A percentile compares a stretch with the other conserved stretches of the same genome.
Conservation (phyloP, 306 rosid species). For the Quercus variabilis region DNA sequence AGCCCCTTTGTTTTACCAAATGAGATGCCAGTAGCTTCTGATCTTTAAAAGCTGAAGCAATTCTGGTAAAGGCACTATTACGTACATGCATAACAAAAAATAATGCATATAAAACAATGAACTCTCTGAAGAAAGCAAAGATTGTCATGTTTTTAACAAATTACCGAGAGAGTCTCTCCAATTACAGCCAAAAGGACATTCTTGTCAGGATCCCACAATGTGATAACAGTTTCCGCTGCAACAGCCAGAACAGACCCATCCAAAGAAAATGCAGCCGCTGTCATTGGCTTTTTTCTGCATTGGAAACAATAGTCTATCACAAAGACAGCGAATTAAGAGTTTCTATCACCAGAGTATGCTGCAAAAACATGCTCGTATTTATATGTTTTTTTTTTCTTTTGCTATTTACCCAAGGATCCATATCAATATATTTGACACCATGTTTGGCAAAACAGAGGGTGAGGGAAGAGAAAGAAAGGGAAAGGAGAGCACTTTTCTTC, state of each 20-base stretch:
- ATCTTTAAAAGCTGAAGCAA: neutral
- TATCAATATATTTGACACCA: too few relatives aligned
- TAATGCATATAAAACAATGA: neutral
- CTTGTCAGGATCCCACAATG: constrained; percentile 89
- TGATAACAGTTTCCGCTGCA: constrained; percentile 84
- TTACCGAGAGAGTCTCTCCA: constrained; percentile 68
- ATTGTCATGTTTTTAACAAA: constrained; percentile 8
- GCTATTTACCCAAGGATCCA: neutral
- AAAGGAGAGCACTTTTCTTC: too few relatives aligned
- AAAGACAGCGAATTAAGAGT: constrained; percentile 12
- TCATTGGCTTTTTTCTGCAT: constrained; percentile 81
- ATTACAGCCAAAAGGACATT: constrained; percentile 79
- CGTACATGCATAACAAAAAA: neutral
- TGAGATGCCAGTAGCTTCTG: neutral
- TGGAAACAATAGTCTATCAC: constrained; percentile 14
- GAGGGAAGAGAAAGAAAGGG: too few relatives aligned
- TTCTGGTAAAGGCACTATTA: neutral
- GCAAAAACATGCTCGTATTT: constrained; percentile 13
- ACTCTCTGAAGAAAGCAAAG: constrained; percentile 4
- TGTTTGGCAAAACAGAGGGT: too few relatives aligned
- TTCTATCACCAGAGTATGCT: constrained; percentile 14
- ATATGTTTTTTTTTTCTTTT: constrained; percentile 7
- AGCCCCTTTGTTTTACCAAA: too few relatives aligned
- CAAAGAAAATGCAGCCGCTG: constrained; percentile 79
- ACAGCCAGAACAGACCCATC: constrained; percentile 96